Percentiles rank a stretch among this genome's conserved stretches.
These are phyloP conservation scores for Sclerotinia borealis DNA, from an alignment of 2,329 filamentous ascomycete genomes.

Conservation along the genomic window DNA sequence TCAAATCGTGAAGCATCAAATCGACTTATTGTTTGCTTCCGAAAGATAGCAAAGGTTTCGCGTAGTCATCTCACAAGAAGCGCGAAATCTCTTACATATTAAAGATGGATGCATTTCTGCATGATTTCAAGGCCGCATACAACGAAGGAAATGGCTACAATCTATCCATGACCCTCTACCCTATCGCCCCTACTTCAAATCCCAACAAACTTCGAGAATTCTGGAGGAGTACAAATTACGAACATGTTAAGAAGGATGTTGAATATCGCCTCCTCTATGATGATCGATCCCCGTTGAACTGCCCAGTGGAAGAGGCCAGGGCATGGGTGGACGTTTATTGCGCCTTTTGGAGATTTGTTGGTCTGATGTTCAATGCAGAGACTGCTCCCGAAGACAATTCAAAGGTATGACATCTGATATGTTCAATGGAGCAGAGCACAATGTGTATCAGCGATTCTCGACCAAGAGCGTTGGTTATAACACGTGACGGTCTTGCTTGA, in stretches of 20 bases:
- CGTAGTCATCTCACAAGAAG: background rate
- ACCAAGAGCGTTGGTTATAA: background rate
- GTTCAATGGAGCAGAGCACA: background rate
- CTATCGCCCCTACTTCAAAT: conserved; percentile 56
- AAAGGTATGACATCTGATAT: conserved; percentile 22
- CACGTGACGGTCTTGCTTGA: background rate
- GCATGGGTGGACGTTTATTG: conserved; percentile 86
- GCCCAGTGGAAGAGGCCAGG: conserved; percentile 53
- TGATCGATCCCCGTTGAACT: conserved; percentile 30
- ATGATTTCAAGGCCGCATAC: conserved; percentile 67
- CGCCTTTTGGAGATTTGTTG: conserved; percentile 76
- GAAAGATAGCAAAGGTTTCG: background rate
- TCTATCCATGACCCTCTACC: conserved; percentile 69
- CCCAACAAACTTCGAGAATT: conserved; percentile 63
- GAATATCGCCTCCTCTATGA: conserved; percentile 64
- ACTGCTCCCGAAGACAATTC: conserved; percentile 37
- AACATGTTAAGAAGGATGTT: conserved; percentile 56
- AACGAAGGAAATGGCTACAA: conserved; percentile 59
- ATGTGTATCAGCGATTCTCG: background rate
- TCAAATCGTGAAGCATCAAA: background rate
- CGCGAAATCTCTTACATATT: background rate
- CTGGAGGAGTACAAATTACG: conserved; percentile 63
- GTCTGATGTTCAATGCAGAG: conserved; percentile 63
- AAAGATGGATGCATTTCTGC: conserved; percentile 66
- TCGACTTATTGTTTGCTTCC: background rate